These are phyloP conservation scores for Mycena polygramma DNA, from an alignment of 768 basidiomycete genomes.

Conservation along the genomic window DNA sequence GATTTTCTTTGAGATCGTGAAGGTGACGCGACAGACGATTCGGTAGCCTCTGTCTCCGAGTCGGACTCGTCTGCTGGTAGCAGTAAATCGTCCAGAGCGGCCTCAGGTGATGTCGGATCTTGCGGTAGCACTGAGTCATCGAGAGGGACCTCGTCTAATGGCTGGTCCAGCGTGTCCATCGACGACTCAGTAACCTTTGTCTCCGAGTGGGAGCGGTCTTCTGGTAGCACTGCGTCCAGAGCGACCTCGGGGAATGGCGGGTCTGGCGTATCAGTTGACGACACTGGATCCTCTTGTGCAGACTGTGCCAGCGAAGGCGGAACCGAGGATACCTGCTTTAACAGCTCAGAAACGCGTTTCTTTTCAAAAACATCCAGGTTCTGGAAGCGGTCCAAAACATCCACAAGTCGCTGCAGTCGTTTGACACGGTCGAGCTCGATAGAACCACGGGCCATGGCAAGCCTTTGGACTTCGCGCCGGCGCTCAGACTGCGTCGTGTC, in stretches of 20 bases:
- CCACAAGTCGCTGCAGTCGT: conserved; percentile 62
- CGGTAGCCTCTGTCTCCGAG: not conserved
- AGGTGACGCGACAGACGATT: not conserved
- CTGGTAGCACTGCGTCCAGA: not conserved
- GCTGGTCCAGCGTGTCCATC: not conserved
- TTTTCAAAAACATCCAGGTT: conserved; percentile 47
- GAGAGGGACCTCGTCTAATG: not conserved
- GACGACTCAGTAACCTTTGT: not conserved
- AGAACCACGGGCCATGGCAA: conserved; percentile 63
- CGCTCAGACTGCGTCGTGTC: conserved; percentile 62
- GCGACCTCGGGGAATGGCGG: no score
- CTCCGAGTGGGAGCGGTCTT: not conserved
- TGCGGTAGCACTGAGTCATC: not conserved
- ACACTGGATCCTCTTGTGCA: not conserved
- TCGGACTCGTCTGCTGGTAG: not conserved
- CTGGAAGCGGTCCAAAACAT: conserved; percentile 54
- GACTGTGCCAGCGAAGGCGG: not conserved
- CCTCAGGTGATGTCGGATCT: no score
- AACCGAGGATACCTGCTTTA: conserved; percentile 38
- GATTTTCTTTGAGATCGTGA: not conserved
- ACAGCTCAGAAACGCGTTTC: conserved; percentile 44
- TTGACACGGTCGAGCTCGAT: conserved; percentile 71
- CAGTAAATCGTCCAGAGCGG: not conserved
- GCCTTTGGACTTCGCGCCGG: conserved; percentile 62
- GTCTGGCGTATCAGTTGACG: no score